These are phyloP conservation scores for Schwanniomyces yamadae DNA, from an alignment of 805 yeast genomes.

Conservation along the genomic window DNA sequence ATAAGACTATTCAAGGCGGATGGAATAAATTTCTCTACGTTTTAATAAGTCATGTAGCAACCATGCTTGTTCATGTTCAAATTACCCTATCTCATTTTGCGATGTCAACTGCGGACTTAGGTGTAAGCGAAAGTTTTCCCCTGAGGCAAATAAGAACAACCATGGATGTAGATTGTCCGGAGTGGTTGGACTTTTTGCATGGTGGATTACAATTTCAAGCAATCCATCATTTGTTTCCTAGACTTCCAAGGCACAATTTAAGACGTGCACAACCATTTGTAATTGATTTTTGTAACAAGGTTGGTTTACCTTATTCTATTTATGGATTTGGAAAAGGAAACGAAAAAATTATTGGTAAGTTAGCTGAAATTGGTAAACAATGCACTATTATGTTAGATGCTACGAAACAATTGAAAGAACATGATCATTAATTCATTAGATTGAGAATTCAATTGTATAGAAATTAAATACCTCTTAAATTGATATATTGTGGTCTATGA, in stretches of 20 bases:
- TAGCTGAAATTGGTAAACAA: conserved; percentile 77
- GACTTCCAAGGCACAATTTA: conserved; percentile 85
- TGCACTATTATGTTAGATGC: conserved; percentile 76
- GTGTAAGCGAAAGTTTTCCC: conserved; percentile 74
- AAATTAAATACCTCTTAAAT: too few relatives aligned
- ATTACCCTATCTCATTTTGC: conserved; percentile 89
- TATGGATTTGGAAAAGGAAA: conserved; percentile 85
- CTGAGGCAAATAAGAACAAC: conserved; percentile 85
- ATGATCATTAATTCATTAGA: conserved; percentile 26
- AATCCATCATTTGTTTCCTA: conserved; percentile 84
- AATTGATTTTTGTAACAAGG: conserved; percentile 68
- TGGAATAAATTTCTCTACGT: conserved; percentile 58
- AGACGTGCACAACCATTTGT: conserved; percentile 72
- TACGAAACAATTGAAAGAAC: conserved; percentile 58
- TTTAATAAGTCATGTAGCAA: conserved; percentile 71
- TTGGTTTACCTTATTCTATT: conserved; percentile 77
- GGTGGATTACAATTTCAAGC: conserved; percentile 94
- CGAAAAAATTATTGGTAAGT: conserved; percentile 61
- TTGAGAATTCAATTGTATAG: too few relatives aligned
- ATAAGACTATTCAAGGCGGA: conserved; percentile 50
- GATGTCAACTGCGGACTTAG: conserved; percentile 87
- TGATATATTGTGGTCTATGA: conserved; percentile 27
- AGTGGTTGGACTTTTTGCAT: conserved; percentile 86
- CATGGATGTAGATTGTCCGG: conserved; percentile 94
- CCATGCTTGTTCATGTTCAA: conserved; percentile 93